These are phyloP conservation scores for Triticum aestivum DNA, from an alignment of 176 grass and related monocot genomes.

Conservation along the genomic window IWGSC_CS_RefSeq_v2.1 NC_057798.1:197770783-197771282, in stretches of 20 bases:
- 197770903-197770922: neutral
- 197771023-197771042: neutral
- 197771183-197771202: neutral
- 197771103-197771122: neutral
- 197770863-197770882: constrained; percentile 4
- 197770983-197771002: neutral
- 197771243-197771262: no score
- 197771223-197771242: neutral
- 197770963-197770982: neutral
- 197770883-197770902: constrained; percentile 24
- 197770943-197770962: neutral
- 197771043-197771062: neutral
- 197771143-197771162: neutral
- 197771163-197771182: neutral
- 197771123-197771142: neutral
- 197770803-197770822: constrained; percentile 70
- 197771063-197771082: neutral
- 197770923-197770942: neutral
- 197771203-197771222: neutral
- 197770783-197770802: constrained; percentile 63
- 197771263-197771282: neutral
- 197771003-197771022: neutral
- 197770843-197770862: constrained; percentile 73
- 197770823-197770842: constrained; percentile 59
- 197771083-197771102: neutral